These are phyloP conservation scores for Liriodendron chinense DNA, from an alignment of 164 flowering plant genomes.

Conservation along the genomic window DNA sequence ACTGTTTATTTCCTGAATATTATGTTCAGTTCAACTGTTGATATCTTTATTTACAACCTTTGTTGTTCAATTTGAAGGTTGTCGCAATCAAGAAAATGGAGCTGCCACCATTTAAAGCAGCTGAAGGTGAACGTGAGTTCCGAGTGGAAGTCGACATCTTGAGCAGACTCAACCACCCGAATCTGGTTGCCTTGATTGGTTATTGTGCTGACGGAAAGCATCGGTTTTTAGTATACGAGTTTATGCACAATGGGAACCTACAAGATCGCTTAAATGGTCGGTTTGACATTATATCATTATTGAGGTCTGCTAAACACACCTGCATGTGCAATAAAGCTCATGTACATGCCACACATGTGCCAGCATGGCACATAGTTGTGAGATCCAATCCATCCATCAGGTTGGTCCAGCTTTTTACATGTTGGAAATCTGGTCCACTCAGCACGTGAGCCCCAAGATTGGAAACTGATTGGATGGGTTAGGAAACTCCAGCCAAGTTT, in stretches of 20 bases:
- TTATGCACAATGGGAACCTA: conserved; percentile 85
- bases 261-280: conserved; percentile 87
- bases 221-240: conserved; percentile 91
- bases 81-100: conserved; percentile 99
- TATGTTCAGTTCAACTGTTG: not conserved
- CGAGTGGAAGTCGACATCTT: conserved; percentile 96
- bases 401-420: too few species aligned
- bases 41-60: not conserved
- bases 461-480: too few species aligned
- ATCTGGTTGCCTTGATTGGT: conserved; percentile 84
- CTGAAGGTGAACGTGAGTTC: conserved; percentile 95
- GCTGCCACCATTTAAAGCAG: conserved; percentile 71
- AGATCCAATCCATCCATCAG: too few species aligned
- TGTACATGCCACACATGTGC: too few species aligned
- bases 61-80: conserved; percentile 35
- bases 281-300: conserved; percentile 6
- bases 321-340: too few species aligned
- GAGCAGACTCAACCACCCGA: conserved; percentile 93
- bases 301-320: not conserved
- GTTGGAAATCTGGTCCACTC: too few species aligned
- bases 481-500: too few species aligned
- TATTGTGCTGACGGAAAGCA: conserved; percentile 98
- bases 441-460: too few species aligned
- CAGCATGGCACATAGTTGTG: too few species aligned
- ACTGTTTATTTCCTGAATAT: not conserved